phyloP scores from a whole-genome alignment of 495 filamentous ascomycete species.

The Aspergillus ellipticus region DNA sequence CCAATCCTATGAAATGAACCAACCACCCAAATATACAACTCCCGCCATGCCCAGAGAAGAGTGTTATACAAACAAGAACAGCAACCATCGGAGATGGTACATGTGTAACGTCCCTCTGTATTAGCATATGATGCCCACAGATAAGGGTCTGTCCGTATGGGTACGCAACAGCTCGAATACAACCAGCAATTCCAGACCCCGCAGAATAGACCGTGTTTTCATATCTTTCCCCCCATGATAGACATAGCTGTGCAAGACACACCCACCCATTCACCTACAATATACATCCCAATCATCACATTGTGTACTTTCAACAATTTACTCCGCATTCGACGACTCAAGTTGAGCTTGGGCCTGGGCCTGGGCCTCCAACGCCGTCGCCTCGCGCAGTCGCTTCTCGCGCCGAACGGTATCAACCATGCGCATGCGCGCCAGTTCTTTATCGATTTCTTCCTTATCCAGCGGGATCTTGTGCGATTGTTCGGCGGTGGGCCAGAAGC shows the following conservation, averaged over 20 bases:
- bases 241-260: background rate
- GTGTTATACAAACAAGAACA: slow-evolving; percentile 28
- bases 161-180: background rate
- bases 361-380: slow-evolving; percentile 45
- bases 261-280: background rate
- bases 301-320: too few relatives aligned
- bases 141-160: background rate
- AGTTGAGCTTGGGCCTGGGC: slow-evolving; percentile 28
- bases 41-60: slow-evolving; percentile 37
- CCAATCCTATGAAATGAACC: slow-evolving; percentile 1
- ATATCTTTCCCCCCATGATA: background rate
- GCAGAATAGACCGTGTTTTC: slow-evolving; percentile 1
- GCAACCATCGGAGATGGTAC: slow-evolving; percentile 8
- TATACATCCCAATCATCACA: slow-evolving; percentile 12
- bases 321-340: slow-evolving; percentile 22
- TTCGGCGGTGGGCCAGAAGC: slow-evolving; percentile 89
- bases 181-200: slow-evolving; percentile 2
- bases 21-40: slow-evolving; percentile 20
- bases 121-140: background rate
- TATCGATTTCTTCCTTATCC: slow-evolving; percentile 80
- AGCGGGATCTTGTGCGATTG: slow-evolving; percentile 85
- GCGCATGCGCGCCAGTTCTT: slow-evolving; percentile 71
- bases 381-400: slow-evolving; percentile 58
- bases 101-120: slow-evolving; percentile 14
- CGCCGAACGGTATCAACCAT: slow-evolving; percentile 35